These are phyloP conservation scores for Luzula sylvatica DNA, from an alignment of 176 grass and related monocot species.

Conservation along the genomic window DNA sequence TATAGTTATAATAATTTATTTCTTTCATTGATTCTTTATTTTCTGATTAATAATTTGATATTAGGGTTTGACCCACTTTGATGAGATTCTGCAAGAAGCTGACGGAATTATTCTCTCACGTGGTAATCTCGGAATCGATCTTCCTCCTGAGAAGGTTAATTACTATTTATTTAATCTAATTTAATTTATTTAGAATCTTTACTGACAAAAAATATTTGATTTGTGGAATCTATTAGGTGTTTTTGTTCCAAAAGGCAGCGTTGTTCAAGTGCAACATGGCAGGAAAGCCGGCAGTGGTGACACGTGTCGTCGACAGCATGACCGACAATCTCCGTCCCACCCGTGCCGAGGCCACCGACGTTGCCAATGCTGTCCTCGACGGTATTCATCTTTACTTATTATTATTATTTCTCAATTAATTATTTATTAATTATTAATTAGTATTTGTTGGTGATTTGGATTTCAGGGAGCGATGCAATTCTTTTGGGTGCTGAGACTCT, in stretches of 20 bases:
- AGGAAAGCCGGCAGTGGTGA: slow-evolving; percentile 94
- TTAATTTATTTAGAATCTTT: neutral
- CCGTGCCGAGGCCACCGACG: slow-evolving; percentile 95
- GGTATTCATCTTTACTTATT: slow-evolving; percentile 29
- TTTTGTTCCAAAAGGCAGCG: slow-evolving; percentile 95
- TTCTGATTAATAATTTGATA: slow-evolving; percentile 22
- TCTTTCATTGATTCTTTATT: too few relatives aligned
- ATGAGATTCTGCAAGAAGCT: slow-evolving; percentile 84
- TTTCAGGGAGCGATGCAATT: slow-evolving; percentile 93
- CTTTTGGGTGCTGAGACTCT: slow-evolving; percentile 97
- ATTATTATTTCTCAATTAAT: neutral
- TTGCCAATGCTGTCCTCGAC: slow-evolving; percentile 95
- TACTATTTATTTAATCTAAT: neutral
- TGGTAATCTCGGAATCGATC: slow-evolving; percentile 92
- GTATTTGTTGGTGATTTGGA: neutral
- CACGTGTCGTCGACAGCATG: slow-evolving; percentile 99
- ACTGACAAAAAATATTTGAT: slow-evolving; percentile 1
- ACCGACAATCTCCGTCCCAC: slow-evolving; percentile 97
- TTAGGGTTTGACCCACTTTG: slow-evolving; percentile 95
- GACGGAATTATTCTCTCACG: slow-evolving; percentile 98
- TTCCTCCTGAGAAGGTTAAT: slow-evolving; percentile 90
- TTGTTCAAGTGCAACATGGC: slow-evolving; percentile 97
- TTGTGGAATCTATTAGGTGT: slow-evolving; percentile 41
- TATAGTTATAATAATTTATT: slow-evolving; percentile 3
- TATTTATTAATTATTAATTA: neutral